Evolutionary conservation across 1,139 yeast species (phyloP), one percentile per base, ranked within the genome.

Genomic region (Suhomyces atakaporum): DNA sequence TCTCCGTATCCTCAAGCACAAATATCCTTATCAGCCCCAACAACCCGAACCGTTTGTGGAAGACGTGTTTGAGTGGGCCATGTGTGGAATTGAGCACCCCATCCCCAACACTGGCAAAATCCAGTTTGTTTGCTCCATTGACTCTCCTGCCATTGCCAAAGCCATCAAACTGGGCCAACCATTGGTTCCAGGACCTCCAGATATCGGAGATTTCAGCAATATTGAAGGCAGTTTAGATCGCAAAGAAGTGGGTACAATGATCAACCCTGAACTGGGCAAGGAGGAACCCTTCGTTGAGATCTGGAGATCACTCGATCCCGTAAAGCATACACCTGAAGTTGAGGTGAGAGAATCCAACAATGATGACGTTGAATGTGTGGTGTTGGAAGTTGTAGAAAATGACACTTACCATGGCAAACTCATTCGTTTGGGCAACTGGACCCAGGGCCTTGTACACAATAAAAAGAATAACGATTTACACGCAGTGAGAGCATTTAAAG

Each of bases 301-400:
- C 15, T 80, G 86, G 86, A 56, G 80, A 46, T 66, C 75, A 7
- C 50, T 79, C 22, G 74, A 76, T 49, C 70, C 79, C 1, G 33
- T 45, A 3, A 43, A 46, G 7, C 56, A 63, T 12, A 52, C 65
- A 2, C 72, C 73, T 0, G 36, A 33, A 0, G 42, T 36, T 1
- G 62, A 65, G 28, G 67, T 60, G 5, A 49, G 63, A 34, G 69
- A 65, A 43, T 36, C 26, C 11, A 31, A 31, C 29, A 19, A 25
- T 7, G 12, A 20, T 7, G 27, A 19, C 5, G 23, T 45, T 1
- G 29, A 26, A 19, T 30, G 36, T n/a, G 28, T 39, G 6, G 38
- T 44, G 7, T 38, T 41, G 16, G 42, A 31, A 10, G 69, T 71
- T 2, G 58, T 63, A 22, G 67, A 64, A 29, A 51, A 65, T 3